phyloP scores from a whole-genome alignment of 148 eudicot species.

The Beta vulgaris region DNA sequence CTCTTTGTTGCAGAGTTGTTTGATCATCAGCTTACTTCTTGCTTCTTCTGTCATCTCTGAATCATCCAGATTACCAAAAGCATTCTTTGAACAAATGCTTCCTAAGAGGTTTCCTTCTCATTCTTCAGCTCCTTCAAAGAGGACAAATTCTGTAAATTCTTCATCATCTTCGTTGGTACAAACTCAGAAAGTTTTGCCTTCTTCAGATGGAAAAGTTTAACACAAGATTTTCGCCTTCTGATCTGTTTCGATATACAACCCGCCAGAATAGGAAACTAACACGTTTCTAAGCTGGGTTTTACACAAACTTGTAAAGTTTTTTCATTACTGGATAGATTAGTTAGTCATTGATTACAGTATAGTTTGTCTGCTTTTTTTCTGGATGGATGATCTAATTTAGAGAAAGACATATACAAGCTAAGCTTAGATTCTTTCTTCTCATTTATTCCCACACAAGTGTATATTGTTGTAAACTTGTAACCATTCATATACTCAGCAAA shows the following conservation, averaged over 20 bases:
- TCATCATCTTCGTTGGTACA: constrained; percentile 38
- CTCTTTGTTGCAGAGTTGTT: constrained; percentile 42
- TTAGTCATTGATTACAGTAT: constrained; percentile 1
- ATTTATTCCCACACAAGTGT: not conserved
- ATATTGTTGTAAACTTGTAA: constrained; percentile 14
- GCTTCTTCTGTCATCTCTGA: constrained; percentile 46
- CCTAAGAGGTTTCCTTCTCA: constrained; percentile 69
- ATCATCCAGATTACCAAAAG: constrained; percentile 62
- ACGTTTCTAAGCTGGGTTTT: not conserved
- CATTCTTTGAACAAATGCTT: constrained; percentile 74
- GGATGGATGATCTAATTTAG: constrained; percentile 3
- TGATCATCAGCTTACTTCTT: constrained; percentile 54
- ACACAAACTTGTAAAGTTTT: constrained; percentile 5
- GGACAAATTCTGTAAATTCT: constrained; percentile 54
- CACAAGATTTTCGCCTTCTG: not conserved
- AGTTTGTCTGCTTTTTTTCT: constrained; percentile 6
- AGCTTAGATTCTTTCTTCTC: not conserved
- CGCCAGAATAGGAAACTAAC: not conserved
- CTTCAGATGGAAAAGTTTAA: constrained; percentile 29
- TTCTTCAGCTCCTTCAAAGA: constrained; percentile 71
- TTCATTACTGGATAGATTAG: constrained; percentile 10
- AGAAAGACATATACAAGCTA: not conserved
- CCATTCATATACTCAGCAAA: not conserved
- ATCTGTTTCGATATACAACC: not conserved
- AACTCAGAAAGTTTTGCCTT: constrained; percentile 31